Conservation (phyloP, 169 alveolate genomes). For the Eimeria maxima region DNA sequence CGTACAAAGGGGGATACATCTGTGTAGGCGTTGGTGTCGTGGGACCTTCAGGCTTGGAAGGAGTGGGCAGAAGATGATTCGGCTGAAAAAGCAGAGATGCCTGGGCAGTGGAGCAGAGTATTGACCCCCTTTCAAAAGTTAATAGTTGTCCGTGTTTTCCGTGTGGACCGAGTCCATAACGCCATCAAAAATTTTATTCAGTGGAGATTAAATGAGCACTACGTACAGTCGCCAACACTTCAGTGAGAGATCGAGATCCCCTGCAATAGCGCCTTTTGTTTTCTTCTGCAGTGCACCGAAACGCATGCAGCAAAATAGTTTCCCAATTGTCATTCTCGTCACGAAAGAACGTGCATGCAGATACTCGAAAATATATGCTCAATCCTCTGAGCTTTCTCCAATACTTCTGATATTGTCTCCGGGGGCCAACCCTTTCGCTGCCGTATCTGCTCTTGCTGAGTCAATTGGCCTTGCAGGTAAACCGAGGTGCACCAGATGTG, state of each 20-base stretch:
- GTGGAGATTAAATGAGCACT: constrained; percentile 89
- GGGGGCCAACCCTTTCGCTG: constrained; percentile 96
- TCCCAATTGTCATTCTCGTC: background rate
- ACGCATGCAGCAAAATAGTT: background rate
- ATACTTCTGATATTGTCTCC: constrained; percentile 96
- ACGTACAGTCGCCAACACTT: constrained; percentile 93
- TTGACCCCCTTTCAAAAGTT: constrained; percentile 93
- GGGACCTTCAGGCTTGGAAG: constrained; percentile 90
- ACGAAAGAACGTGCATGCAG: constrained; percentile 85
- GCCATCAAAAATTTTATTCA: constrained; percentile 95
- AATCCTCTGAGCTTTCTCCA: constrained; percentile 94
- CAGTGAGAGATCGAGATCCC: constrained; percentile 65
- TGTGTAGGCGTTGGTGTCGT: background rate
- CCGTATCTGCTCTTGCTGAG: constrained; percentile 94
- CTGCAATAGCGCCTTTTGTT: no score
- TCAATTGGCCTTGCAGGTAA: constrained; percentile 91
- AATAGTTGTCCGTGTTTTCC: constrained; percentile 93
- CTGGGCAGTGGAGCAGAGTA: constrained; percentile 89
- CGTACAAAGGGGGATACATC: background rate
- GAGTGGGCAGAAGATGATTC: constrained; percentile 95
- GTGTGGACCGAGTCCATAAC: constrained; percentile 96
- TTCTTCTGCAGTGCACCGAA: background rate
- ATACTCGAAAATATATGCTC: constrained; percentile 94
- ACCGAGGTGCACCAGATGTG: background rate
- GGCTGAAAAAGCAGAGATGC: constrained; percentile 94